Evolutionary conservation across 2,329 filamentous ascomycete genomes (phyloP).

Genomic region (Dactylonectria macrodidyma): DNA sequence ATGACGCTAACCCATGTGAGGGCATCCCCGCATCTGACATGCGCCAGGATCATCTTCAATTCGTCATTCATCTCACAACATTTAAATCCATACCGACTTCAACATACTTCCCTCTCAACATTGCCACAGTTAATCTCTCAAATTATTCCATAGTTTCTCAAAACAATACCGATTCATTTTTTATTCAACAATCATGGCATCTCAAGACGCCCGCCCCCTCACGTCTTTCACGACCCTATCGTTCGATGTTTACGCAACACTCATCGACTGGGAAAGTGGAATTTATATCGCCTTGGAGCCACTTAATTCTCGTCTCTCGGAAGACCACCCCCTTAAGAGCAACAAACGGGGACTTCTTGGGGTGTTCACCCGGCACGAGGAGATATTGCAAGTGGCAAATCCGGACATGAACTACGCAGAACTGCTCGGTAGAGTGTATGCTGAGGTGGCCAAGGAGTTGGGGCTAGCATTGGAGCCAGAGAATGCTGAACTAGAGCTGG

Average conservation of each 20-base stretch:
- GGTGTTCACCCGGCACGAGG: slow-evolving; percentile 60
- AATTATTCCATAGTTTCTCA: not conserved
- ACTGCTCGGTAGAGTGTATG: slow-evolving; percentile 66
- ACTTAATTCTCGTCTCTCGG: slow-evolving; percentile 52
- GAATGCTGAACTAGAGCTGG: slow-evolving; percentile 49
- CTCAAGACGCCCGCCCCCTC: not conserved
- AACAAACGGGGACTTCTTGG: slow-evolving; percentile 55
- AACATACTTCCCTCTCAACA: too few species aligned
- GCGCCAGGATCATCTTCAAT: not conserved
- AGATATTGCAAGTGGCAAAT: slow-evolving; percentile 64
- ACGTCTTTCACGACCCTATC: slow-evolving; percentile 60
- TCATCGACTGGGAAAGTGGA: slow-evolving; percentile 83
- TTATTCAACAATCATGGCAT: not conserved
- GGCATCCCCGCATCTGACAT: not conserved
- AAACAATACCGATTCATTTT: too few species aligned
- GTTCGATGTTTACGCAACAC: slow-evolving; percentile 85
- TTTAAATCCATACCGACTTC: too few species aligned
- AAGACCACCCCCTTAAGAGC: not conserved
- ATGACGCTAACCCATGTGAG: not conserved
- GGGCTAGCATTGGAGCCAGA: slow-evolving; percentile 52
- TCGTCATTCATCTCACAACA: not conserved
- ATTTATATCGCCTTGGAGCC: slow-evolving; percentile 68
- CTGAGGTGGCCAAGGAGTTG: slow-evolving; percentile 60
- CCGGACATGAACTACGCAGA: slow-evolving; percentile 72
- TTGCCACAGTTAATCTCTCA: not conserved